Evolutionary conservation across 1,284 basidiomycete species (phyloP).

Genomic region (Butyriboletus pseudospeciosus): DNA sequence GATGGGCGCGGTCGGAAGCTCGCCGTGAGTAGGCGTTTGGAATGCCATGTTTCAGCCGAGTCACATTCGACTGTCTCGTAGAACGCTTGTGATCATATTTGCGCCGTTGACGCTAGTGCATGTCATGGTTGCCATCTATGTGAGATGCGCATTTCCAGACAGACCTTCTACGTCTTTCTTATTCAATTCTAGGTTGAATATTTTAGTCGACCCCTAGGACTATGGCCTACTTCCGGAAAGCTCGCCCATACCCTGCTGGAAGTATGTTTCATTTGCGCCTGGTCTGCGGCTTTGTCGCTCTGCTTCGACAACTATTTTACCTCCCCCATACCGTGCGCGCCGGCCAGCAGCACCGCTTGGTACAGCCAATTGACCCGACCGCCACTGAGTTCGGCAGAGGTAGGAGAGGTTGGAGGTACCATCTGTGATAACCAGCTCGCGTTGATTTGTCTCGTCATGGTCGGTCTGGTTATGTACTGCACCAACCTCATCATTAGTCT

Average conservation of each 20-base stretch:
- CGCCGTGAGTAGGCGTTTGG: slow-evolving; percentile 53
- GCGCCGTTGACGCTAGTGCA: slow-evolving; percentile 81
- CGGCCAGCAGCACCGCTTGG: slow-evolving; percentile 58
- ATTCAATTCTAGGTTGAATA: slow-evolving; percentile 68
- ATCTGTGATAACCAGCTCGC: slow-evolving; percentile 71
- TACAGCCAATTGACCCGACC: slow-evolving; percentile 60
- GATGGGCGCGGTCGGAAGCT: slow-evolving; percentile 74
- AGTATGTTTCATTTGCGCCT: slow-evolving; percentile 85
- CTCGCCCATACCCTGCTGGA: slow-evolving; percentile 76
- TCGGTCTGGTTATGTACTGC: slow-evolving; percentile 74
- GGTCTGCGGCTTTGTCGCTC: slow-evolving; percentile 86
- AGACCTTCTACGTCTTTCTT: slow-evolving; percentile 2
- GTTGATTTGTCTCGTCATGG: slow-evolving; percentile 68
- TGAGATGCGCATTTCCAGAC: slow-evolving; percentile 35
- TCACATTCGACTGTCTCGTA: slow-evolving; percentile 31
- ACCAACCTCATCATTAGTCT: slow-evolving; percentile 78
- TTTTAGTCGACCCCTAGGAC: slow-evolving; percentile 82
- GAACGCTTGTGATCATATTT: slow-evolving; percentile 83
- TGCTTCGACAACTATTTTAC: slow-evolving; percentile 92
- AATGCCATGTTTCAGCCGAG: slow-evolving; percentile 1
- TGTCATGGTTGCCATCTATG: slow-evolving; percentile 80
- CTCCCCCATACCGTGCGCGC: slow-evolving; percentile 73
- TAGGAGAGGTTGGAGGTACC: slow-evolving; percentile 44
- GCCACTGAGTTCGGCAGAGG: slow-evolving; percentile 36
- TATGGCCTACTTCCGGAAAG: slow-evolving; percentile 84